Evolutionary conservation across 108 stramenopile genomes (phyloP).

Genomic region (Nannochloropsis granulata): DNA sequence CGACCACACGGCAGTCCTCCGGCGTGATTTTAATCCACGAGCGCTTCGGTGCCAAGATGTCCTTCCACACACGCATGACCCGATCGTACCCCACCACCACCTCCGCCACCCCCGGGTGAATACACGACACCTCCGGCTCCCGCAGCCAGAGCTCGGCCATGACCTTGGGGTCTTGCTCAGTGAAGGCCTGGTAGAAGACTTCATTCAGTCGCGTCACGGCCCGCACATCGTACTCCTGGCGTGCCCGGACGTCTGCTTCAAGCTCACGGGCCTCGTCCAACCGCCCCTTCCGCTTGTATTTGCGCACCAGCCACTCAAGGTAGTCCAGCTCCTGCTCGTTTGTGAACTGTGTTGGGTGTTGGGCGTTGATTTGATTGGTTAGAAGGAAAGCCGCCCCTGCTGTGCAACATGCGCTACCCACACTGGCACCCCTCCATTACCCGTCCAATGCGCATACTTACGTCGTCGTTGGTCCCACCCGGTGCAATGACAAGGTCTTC

Average conservation of each 20-base stretch:
- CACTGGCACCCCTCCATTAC: no score
- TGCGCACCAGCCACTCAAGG: background rate
- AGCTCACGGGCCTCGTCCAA: background rate
- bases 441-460: background rate
- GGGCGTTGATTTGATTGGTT: no score
- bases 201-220: background rate
- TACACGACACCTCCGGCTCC: background rate
- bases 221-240: background rate
- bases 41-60: background rate
- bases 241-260: background rate
- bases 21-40: background rate
- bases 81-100: background rate
- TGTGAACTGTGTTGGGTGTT: background rate
- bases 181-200: background rate
- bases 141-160: background rate
- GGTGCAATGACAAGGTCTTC: background rate
- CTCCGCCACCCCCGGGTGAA: background rate
- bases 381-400: no score
- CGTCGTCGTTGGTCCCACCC: background rate
- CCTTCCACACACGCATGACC: background rate
- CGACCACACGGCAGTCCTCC: background rate
- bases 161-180: background rate
- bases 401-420: no score
- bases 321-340: background rate
- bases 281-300: background rate